Evolutionary conservation across 257 asterid genomes (phyloP).

Genomic region (Eustoma russellianum): DNA sequence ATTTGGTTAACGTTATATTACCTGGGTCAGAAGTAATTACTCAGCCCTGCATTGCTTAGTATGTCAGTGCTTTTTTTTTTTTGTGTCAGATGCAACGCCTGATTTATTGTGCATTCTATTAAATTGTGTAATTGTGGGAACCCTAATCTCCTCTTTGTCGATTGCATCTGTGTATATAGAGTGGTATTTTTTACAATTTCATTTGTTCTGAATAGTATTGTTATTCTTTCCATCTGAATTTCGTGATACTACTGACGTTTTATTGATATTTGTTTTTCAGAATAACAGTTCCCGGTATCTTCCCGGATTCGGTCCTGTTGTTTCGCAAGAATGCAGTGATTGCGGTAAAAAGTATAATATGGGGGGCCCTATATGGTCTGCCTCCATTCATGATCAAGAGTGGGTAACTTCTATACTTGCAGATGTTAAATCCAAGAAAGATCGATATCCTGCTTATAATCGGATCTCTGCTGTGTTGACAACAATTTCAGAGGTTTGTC

Average conservation of each 20-base stretch:
- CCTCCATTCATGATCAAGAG: slow-evolving; percentile 90
- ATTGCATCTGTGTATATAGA: too few relatives aligned
- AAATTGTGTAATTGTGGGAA: too few relatives aligned
- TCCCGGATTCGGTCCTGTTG: slow-evolving; percentile 94
- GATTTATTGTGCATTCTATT: background rate
- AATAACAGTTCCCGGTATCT: slow-evolving; percentile 68
- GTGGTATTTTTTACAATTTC: too few relatives aligned
- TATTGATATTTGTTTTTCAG: slow-evolving; percentile 21
- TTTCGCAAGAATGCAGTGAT: slow-evolving; percentile 78
- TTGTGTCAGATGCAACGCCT: too few relatives aligned
- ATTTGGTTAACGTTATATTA: too few relatives aligned
- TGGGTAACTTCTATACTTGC: slow-evolving; percentile 77
- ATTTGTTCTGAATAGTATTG: background rate
- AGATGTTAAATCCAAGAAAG: slow-evolving; percentile 58
- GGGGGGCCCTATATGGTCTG: slow-evolving; percentile 99
- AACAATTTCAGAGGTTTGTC: slow-evolving; percentile 77
- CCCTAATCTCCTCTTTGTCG: too few relatives aligned
- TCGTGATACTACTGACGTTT: background rate
- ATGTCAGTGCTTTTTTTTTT: too few relatives aligned
- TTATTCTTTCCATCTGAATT: too few relatives aligned
- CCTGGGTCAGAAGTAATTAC: too few relatives aligned
- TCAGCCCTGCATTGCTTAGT: too few relatives aligned
- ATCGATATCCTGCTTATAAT: slow-evolving; percentile 73
- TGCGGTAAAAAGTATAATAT: slow-evolving; percentile 92
- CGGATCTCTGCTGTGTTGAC: slow-evolving; percentile 83